Percentiles rank a stretch among this genome's conserved stretches.
These are phyloP conservation scores for Penicillium dipodomyicola DNA, from an alignment of 495 filamentous ascomycete genomes.

Conservation along the genomic window DNA sequence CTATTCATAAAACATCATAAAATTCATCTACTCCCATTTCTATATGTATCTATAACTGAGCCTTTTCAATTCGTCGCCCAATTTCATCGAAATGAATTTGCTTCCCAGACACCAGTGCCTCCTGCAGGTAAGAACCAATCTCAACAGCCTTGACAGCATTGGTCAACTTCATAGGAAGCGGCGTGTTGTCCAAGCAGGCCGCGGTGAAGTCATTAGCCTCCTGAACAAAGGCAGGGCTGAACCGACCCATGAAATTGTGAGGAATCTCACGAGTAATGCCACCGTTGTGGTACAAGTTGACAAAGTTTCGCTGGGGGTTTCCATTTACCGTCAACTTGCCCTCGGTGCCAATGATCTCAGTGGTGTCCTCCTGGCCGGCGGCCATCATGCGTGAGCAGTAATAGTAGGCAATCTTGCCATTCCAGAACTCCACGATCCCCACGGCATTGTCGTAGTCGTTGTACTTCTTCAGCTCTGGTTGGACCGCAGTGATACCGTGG, in stretches of 20 bases:
- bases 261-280: constrained; percentile 54
- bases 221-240: constrained; percentile 53
- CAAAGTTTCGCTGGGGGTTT: constrained; percentile 48
- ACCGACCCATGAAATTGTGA: constrained; percentile 52
- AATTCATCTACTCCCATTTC: not conserved
- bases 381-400: constrained; percentile 60
- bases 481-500: constrained; percentile 54
- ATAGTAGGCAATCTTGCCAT: constrained; percentile 58
- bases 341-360: constrained; percentile 60
- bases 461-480: constrained; percentile 53
- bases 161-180: constrained; percentile 51
- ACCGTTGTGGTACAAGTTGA: constrained; percentile 44
- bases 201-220: constrained; percentile 58
- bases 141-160: constrained; percentile 56
- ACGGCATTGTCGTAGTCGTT: constrained; percentile 61
- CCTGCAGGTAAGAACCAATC: constrained; percentile 57
- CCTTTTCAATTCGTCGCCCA: constrained; percentile 42
- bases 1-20: not conserved
- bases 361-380: constrained; percentile 59
- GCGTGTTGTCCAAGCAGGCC: constrained; percentile 48
- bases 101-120: constrained; percentile 51
- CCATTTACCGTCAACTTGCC: constrained; percentile 57
- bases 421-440: constrained; percentile 59
- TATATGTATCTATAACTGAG: constrained; percentile 21
- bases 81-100: constrained; percentile 54